These are phyloP conservation scores for Delonix regia DNA, from an alignment of 306 rosid species.

Conservation along the genomic window DNA sequence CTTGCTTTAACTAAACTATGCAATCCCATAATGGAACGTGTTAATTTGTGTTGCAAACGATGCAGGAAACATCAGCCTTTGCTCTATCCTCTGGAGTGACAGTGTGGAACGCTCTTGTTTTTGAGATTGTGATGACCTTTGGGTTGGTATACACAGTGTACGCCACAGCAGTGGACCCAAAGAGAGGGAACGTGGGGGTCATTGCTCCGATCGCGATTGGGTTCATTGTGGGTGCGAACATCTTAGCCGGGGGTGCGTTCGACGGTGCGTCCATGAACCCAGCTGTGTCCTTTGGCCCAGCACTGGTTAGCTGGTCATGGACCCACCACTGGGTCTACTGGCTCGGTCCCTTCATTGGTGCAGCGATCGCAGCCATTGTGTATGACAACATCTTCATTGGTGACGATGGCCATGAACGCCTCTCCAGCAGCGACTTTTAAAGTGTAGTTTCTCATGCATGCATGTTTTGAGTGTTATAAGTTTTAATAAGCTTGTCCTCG, in stretches of 20 bases:
- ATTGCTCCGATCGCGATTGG: not conserved
- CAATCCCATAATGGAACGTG: not conserved
- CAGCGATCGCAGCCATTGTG: not conserved
- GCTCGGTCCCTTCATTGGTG: not conserved
- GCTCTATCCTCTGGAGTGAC: constrained; percentile 42
- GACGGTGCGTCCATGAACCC: constrained; percentile 5
- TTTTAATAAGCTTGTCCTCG: no score
- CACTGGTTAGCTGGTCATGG: not conserved
- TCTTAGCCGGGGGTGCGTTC: not conserved
- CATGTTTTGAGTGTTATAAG: not conserved
- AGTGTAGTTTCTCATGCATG: not conserved
- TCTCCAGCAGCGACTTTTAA: constrained; percentile 38
- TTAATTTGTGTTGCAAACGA: not conserved
- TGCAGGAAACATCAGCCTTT: constrained; percentile 46
- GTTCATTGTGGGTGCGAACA: not conserved
- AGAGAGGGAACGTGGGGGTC: not conserved
- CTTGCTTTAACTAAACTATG: no score
- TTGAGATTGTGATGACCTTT: constrained; percentile 1
- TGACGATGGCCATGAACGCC: constrained; percentile 35
- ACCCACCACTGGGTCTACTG: not conserved
- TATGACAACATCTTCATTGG: constrained; percentile 63
- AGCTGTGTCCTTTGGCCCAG: not conserved
- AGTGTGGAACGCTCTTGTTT: constrained; percentile 35
- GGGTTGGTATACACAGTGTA: not conserved
- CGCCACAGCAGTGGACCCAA: not conserved